Evolutionary conservation across 2,329 filamentous ascomycete species (phyloP).

Genomic region (Neopestalotiopsis sp.): DNA sequence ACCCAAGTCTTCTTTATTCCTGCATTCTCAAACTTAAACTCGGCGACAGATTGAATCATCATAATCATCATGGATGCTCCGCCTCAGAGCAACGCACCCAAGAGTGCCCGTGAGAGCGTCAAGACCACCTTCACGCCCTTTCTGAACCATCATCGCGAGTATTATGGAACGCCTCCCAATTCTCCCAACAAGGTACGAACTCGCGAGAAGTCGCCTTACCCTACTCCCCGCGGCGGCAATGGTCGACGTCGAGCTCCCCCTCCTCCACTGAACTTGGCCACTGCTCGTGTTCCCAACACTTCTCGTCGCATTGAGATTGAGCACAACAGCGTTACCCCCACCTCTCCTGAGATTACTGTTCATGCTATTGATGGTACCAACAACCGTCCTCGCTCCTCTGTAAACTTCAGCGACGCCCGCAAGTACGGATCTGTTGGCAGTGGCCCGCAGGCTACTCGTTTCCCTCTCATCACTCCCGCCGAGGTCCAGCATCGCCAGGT

Average conservation of each 20-base stretch:
- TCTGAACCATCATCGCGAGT: slow-evolving; percentile 19
- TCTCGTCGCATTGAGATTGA: background rate
- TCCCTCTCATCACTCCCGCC: slow-evolving; percentile 22
- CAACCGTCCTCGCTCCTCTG: background rate
- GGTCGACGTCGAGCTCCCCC: slow-evolving; percentile 19
- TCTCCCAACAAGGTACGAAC: slow-evolving; percentile 14
- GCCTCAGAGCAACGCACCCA: slow-evolving; percentile 15
- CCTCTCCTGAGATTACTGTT: slow-evolving; percentile 17
- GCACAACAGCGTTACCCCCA: background rate
- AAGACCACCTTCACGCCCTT: slow-evolving; percentile 32
- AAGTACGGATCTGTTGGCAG: slow-evolving; percentile 21
- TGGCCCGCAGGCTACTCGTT: slow-evolving; percentile 25
- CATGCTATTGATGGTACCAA: slow-evolving; percentile 21
- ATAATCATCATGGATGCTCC: background rate
- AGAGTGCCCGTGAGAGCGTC: slow-evolving; percentile 24
- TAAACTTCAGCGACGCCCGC: slow-evolving; percentile 23
- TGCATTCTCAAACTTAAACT: background rate
- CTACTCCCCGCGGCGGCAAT: slow-evolving; percentile 2
- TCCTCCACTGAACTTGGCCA: slow-evolving; percentile 4
- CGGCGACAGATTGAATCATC: background rate
- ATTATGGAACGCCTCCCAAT: background rate
- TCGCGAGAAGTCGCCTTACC: slow-evolving; percentile 11
- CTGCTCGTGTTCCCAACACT: background rate
- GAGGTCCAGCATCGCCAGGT: slow-evolving; percentile 13
- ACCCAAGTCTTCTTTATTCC: background rate